phyloP scores from a whole-genome alignment of 257 asterid species.

The Scutellaria baicalensis region DNA sequence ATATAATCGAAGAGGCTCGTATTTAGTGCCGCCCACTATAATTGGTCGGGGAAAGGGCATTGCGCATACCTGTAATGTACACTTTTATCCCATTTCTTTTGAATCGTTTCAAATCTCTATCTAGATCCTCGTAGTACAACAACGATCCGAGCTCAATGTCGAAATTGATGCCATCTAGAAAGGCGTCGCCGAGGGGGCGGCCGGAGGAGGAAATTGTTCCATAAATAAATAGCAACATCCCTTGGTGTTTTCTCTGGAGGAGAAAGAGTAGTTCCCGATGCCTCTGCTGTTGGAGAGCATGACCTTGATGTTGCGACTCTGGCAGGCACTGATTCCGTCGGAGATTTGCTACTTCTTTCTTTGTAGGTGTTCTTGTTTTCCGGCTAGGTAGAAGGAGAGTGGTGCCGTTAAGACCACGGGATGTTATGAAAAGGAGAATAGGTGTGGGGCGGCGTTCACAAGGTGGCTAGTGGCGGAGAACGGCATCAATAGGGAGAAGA shows the following conservation, averaged over 20 bases:
- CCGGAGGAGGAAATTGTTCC: constrained; percentile 45
- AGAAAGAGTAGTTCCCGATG: constrained; percentile 46
- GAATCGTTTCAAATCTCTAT: constrained; percentile 26
- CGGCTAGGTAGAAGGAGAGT: constrained; percentile 28
- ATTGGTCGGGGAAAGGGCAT: constrained; percentile 65
- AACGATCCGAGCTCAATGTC: constrained; percentile 56
- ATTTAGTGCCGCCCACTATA: constrained; percentile 36
- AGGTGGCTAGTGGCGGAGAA: constrained; percentile 80
- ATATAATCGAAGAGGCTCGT: constrained; percentile 53
- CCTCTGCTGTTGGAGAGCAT: constrained; percentile 72
- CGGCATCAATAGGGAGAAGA: constrained; percentile 52
- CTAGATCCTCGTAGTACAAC: constrained; percentile 41
- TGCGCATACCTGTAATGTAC: constrained; percentile 55
- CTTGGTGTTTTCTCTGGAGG: constrained; percentile 46
- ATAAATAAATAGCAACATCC: constrained; percentile 34
- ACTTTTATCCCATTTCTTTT: constrained; percentile 23
- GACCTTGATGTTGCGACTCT: constrained; percentile 41
- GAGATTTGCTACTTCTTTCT: constrained; percentile 67
- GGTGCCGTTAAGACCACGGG: too few species aligned
- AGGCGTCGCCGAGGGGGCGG: constrained; percentile 58
- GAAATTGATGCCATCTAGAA: constrained; percentile 58
- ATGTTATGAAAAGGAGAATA: too few species aligned
- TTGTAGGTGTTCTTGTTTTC: constrained; percentile 57
- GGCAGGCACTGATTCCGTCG: constrained; percentile 43
- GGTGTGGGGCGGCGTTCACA: constrained; percentile 63